Percentiles rank a stretch among this genome's conserved stretches.
Conservation (phyloP, 164 flowering plant genomes). For the Liquidambar formosana region DNA sequence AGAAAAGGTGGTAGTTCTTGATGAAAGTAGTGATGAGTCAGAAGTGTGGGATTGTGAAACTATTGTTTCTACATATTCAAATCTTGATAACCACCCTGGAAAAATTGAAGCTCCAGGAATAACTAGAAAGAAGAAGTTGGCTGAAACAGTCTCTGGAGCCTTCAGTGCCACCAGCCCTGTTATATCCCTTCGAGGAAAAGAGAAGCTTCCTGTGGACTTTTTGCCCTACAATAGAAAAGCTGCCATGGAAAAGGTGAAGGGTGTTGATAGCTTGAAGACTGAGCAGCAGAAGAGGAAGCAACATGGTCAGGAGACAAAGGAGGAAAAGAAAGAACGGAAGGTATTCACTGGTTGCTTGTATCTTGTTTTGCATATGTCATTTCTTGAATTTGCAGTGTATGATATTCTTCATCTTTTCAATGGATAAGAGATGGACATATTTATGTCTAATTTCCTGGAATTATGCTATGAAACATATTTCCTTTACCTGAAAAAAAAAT, state of each 20-base stretch:
- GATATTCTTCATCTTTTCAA: background rate
- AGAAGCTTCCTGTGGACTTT: conserved; percentile 75
- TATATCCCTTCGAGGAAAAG: conserved; percentile 76
- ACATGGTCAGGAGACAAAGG: conserved; percentile 74
- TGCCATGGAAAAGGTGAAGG: conserved; percentile 42
- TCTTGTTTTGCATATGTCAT: background rate
- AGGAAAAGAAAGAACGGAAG: conserved; percentile 96
- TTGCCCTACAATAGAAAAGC: conserved; percentile 51
- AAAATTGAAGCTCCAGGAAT: conserved; percentile 68
- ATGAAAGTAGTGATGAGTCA: conserved; percentile 89
- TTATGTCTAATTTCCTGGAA: background rate
- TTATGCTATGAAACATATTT: background rate
- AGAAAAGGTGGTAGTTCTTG: conserved; percentile 39
- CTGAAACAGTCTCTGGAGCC: conserved; percentile 41
- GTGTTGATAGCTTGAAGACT: conserved; percentile 11
- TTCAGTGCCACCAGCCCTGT: conserved; percentile 28
- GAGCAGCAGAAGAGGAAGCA: conserved; percentile 48
- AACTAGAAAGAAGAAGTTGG: conserved; percentile 55
- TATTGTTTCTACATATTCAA: conserved; percentile 81
- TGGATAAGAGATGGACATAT: background rate
- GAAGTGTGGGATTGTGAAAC: conserved; percentile 94
- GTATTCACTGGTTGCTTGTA: conserved; percentile 32
- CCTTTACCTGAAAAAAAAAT: too few relatives aligned
- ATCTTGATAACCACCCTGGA: conserved; percentile 94
- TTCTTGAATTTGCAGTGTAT: background rate